Evolutionary conservation across 768 basidiomycete genomes (phyloP).

Genomic region (Boletus subparvulus): DNA sequence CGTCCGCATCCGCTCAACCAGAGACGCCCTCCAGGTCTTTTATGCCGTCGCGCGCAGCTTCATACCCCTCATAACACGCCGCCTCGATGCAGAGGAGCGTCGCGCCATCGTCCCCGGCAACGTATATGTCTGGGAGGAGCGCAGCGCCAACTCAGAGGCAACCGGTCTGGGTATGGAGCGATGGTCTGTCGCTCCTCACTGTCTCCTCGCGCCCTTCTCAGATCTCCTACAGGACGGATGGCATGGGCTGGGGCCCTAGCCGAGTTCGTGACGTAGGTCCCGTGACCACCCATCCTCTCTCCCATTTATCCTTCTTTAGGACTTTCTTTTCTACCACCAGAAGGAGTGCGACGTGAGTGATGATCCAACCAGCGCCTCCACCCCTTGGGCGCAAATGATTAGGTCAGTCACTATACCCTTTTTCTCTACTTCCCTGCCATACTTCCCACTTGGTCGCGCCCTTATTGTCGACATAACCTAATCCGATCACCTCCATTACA

Average conservation of each 20-base stretch:
- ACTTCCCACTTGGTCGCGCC: constrained; percentile 21
- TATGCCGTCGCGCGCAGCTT: constrained; percentile 67
- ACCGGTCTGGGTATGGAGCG: constrained; percentile 86
- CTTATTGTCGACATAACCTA: constrained; percentile 30
- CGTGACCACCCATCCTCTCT: neutral
- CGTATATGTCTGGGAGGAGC: constrained; percentile 88
- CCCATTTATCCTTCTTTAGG: constrained; percentile 31
- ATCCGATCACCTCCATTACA: constrained; percentile 22
- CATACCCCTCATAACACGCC: constrained; percentile 75
- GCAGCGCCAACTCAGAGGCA: constrained; percentile 76
- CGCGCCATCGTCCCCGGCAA: constrained; percentile 71
- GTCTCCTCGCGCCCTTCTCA: neutral
- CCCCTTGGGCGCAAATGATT: constrained; percentile 76
- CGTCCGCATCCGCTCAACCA: constrained; percentile 74
- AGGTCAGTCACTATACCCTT: constrained; percentile 42
- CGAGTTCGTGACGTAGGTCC: constrained; percentile 52
- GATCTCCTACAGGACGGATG: constrained; percentile 46
- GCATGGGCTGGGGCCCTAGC: constrained; percentile 85
- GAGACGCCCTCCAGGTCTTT: constrained; percentile 82
- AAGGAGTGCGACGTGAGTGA: constrained; percentile 43
- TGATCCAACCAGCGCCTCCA: constrained; percentile 47
- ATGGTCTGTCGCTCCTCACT: constrained; percentile 46
- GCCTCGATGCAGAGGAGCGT: constrained; percentile 81
- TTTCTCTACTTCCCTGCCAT: constrained; percentile 1
- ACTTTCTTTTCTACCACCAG: constrained; percentile 58